Evolutionary conservation across 2,329 filamentous ascomycete species (phyloP).

Genomic region (Epichloe brachyelytri): DNA sequence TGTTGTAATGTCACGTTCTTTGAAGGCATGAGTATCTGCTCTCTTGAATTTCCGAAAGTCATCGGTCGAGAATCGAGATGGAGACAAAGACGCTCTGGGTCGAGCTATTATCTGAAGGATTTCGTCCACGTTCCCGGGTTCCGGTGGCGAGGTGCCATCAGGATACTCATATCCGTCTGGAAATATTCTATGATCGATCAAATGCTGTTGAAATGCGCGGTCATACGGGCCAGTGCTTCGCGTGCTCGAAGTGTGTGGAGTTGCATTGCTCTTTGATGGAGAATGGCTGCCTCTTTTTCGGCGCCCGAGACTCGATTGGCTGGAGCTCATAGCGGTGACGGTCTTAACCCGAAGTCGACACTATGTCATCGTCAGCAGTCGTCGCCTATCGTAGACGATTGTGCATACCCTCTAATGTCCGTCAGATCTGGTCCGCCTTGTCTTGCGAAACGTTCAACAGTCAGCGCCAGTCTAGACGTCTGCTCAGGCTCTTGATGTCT

Average conservation of each 20-base stretch:
- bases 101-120: conserved; percentile 7
- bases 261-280: too few relatives aligned
- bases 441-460: too few relatives aligned
- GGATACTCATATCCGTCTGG: conserved; percentile 8
- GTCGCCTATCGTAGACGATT: too few relatives aligned
- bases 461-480: too few relatives aligned
- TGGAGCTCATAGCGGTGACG: too few relatives aligned
- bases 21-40: conserved; percentile 15
- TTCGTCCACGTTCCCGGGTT: conserved; percentile 11
- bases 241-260: not conserved
- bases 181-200: conserved; percentile 9
- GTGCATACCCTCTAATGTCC: too few relatives aligned
- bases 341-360: too few relatives aligned
- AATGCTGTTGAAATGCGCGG: conserved; percentile 10
- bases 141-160: conserved; percentile 5
- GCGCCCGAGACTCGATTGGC: too few relatives aligned
- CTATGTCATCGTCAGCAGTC: too few relatives aligned
- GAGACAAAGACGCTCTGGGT: conserved; percentile 20
- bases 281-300: too few relatives aligned
- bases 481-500: too few relatives aligned
- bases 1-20: conserved; percentile 19
- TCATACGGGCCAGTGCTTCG: conserved; percentile 11
- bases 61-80: conserved; percentile 20
- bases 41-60: conserved; percentile 11
- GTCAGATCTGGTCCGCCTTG: too few relatives aligned